Evolutionary conservation across 805 yeast genomes (phyloP), one percentile per base, ranked within the genome.

Genomic region (Kodamaea leandrae): DNA sequence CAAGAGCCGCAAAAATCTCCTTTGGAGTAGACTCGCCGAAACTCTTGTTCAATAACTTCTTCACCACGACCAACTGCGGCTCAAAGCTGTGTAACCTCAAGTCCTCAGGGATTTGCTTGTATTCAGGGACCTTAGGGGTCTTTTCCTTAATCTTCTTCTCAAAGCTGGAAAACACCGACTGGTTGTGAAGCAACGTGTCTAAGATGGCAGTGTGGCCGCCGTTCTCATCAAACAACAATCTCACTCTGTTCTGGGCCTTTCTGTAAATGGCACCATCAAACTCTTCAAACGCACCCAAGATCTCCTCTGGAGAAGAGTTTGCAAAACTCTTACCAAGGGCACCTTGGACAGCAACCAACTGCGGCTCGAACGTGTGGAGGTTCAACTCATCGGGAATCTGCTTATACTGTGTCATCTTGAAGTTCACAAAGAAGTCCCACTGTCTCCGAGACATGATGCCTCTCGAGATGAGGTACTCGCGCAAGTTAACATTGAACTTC

Each of bases 191-290:
- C 30, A 82, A 53, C 1, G 82, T 64, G 51, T 82, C 88, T 50
- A 82, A 68, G 9, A 77, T 68, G 38, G 74, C 75, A 2, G 82
- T 66, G 49, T 78, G 74, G 1, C 82, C 83, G 14, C 83, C 82
- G 50, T 82, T 82, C 23, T 76, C 51, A n/a, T 61, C 57, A 55
- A 24, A 80, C 64, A 42, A 68, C 51, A 49, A 23, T 8, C 43
- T 35, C 37, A 58, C 46, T 12, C 49, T 39, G 14, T 46, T 47
- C 26, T 48, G 37, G 35, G 57, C 44, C 16, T 49, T 52, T 13
- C 41, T 39, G 23, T 39, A 37, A 3, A 48, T 36, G n/a, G 52
- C 49, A 8, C 36, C 40, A 3, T 33, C 37, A 8, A 56, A 52
- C 15, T 28, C 19, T n/a, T 43, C 42, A 27, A 43, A 39, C 4